These are phyloP conservation scores for Magnaporthiopsis incrustans DNA, from an alignment of 2,329 filamentous ascomycete species.

Conservation along the genomic window DNA sequence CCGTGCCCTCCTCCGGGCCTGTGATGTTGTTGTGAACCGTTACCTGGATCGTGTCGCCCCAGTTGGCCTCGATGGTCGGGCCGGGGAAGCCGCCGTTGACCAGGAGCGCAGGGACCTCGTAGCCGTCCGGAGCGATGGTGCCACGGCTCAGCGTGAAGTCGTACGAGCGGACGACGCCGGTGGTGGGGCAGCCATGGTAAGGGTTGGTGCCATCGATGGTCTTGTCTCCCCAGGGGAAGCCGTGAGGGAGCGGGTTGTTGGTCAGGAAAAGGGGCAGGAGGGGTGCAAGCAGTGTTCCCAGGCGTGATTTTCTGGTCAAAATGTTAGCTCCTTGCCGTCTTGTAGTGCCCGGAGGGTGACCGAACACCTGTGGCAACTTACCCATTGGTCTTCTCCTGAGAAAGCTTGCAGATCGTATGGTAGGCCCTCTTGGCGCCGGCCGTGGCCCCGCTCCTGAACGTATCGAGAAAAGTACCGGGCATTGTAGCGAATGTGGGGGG, in stretches of 20 bases:
- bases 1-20: conserved; percentile 33
- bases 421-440: neutral
- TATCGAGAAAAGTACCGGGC: neutral
- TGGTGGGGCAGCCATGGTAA: conserved; percentile 38
- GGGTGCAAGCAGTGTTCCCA: conserved; percentile 31
- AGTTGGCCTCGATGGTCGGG: conserved; percentile 56
- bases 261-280: conserved; percentile 34
- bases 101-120: conserved; percentile 44
- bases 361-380: conserved; percentile 13
- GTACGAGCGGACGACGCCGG: conserved; percentile 47
- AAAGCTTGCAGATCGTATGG: conserved; percentile 11
- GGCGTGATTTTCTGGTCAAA: conserved; percentile 27
- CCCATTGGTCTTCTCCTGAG: conserved; percentile 31
- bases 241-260: conserved; percentile 40
- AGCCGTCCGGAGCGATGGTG: conserved; percentile 47
- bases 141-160: conserved; percentile 45
- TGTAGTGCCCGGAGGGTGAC: neutral
- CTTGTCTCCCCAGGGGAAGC: conserved; percentile 43
- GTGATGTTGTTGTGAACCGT: conserved; percentile 63
- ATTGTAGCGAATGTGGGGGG: neutral
- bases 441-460: neutral
- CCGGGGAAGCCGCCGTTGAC: conserved; percentile 61
- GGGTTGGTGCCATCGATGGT: conserved; percentile 39
- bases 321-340: neutral
- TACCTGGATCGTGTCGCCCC: conserved; percentile 55